Evolutionary conservation across 345 rosid genomes (phyloP).

Genomic region (Eucalyptus guilfoylei): DNA sequence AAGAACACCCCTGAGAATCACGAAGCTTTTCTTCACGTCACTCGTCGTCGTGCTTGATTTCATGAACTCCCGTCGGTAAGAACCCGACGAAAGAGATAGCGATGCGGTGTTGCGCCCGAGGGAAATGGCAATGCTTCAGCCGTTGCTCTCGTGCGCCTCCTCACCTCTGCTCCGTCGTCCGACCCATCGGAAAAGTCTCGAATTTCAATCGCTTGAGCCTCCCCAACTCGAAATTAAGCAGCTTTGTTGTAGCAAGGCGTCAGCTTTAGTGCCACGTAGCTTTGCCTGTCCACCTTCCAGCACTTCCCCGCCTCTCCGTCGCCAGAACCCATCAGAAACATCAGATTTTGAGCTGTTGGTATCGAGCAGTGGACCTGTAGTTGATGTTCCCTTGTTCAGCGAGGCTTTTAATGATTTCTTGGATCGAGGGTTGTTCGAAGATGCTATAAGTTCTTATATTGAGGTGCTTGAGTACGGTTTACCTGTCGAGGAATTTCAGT

Average conservation of each 20-base stretch:
- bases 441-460: slow-evolving; percentile 12
- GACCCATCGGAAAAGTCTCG: not conserved
- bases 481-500: slow-evolving; percentile 7
- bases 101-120: not conserved
- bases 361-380: not conserved
- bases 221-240: not conserved
- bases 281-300: not conserved
- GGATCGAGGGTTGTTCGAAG: slow-evolving; percentile 16
- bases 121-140: not conserved
- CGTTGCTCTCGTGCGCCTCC: not conserved
- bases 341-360: not conserved
- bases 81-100: not conserved
- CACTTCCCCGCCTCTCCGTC: not conserved
- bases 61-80: not conserved
- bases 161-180: not conserved
- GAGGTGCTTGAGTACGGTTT: slow-evolving; percentile 18
- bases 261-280: not conserved
- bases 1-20: not conserved
- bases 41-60: not conserved
- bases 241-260: not conserved
- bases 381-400: slow-evolving; percentile 4
- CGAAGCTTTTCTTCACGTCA: not conserved
- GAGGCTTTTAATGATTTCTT: slow-evolving; percentile 7
- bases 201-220: not conserved
- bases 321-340: not conserved